These are phyloP conservation scores for Candida dendrica DNA, from an alignment of 805 yeast genomes.

Conservation along the genomic window DNA sequence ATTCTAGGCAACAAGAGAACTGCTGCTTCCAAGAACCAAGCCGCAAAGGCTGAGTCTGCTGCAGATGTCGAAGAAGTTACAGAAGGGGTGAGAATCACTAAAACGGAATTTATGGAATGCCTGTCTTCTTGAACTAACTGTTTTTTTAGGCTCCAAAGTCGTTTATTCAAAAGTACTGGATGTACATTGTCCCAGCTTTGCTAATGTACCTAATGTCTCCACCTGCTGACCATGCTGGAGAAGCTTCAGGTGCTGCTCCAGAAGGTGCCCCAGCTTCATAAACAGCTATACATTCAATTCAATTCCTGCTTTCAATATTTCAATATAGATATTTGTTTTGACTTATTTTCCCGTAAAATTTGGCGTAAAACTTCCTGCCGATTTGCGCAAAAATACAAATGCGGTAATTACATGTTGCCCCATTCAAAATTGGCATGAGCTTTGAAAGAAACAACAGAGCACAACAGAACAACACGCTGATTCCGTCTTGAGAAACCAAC, in stretches of 20 bases:
- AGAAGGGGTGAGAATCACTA: constrained; percentile 1
- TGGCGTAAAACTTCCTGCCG: too few relatives aligned
- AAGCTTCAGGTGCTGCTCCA: constrained; percentile 1
- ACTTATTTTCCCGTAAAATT: background rate
- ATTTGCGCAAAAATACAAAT: background rate
- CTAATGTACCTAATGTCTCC: constrained; percentile 24
- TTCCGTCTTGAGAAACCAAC: background rate
- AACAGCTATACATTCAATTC: background rate
- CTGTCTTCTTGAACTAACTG: background rate
- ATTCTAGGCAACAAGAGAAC: background rate
- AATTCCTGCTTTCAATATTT: too few relatives aligned
- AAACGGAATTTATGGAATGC: too few relatives aligned
- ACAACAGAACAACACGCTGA: background rate
- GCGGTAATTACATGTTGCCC: too few relatives aligned
- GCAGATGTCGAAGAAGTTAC: background rate
- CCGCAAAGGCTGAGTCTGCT: background rate
- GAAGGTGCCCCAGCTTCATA: background rate
- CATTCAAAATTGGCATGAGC: too few relatives aligned
- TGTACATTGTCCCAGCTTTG: constrained; percentile 48
- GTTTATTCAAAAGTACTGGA: constrained; percentile 57
- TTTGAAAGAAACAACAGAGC: background rate
- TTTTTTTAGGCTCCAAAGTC: constrained; percentile 24
- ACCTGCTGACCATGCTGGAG: background rate
- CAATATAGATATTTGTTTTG: too few relatives aligned
- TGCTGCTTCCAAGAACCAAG: background rate